Percentiles rank a stretch among this genome's conserved stretches.
Evolutionary conservation across 2,329 filamentous ascomycete species (phyloP).

Genomic region (Epichloe scottii): DNA sequence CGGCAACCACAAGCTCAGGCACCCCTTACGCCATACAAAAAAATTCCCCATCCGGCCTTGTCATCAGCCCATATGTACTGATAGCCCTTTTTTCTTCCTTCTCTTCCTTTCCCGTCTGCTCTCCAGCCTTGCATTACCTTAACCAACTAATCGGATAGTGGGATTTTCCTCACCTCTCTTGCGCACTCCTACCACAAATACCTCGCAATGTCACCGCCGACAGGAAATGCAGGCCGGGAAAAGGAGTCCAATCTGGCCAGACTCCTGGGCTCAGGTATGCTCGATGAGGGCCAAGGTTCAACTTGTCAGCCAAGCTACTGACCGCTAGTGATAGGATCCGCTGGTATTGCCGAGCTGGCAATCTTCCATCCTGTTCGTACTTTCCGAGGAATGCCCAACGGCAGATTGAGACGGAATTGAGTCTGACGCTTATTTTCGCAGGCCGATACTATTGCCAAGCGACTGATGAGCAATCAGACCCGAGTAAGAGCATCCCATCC

Average conservation of each 20-base stretch:
- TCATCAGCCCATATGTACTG: background rate
- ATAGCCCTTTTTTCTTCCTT: background rate
- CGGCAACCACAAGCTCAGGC: conserved; percentile 7
- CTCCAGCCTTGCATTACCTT: background rate
- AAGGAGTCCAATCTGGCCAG: conserved; percentile 83
- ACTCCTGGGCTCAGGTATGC: conserved; percentile 76
- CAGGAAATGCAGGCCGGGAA: conserved; percentile 36
- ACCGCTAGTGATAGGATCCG: conserved; percentile 50
- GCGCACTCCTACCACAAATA: background rate
- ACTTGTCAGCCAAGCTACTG: conserved; percentile 4
- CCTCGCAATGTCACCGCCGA: conserved; percentile 46
- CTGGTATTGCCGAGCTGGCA: conserved; percentile 84
- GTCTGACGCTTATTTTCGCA: conserved; percentile 20
- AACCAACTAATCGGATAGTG: background rate
- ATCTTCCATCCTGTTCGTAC: conserved; percentile 75
- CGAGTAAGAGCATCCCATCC: conserved; percentile 29
- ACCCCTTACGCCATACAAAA: conserved; percentile 4
- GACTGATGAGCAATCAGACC: conserved; percentile 95
- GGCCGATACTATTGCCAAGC: conserved; percentile 98
- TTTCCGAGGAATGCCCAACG: conserved; percentile 2
- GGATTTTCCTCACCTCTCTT: background rate
- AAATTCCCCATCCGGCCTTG: conserved; percentile 6
- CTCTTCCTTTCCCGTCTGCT: background rate
- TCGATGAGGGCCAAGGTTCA: background rate
- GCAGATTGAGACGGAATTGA: background rate